Conservation (phyloP, 2,329 filamentous ascomycete species). For the Emericellopsis cladophorae region DNA sequence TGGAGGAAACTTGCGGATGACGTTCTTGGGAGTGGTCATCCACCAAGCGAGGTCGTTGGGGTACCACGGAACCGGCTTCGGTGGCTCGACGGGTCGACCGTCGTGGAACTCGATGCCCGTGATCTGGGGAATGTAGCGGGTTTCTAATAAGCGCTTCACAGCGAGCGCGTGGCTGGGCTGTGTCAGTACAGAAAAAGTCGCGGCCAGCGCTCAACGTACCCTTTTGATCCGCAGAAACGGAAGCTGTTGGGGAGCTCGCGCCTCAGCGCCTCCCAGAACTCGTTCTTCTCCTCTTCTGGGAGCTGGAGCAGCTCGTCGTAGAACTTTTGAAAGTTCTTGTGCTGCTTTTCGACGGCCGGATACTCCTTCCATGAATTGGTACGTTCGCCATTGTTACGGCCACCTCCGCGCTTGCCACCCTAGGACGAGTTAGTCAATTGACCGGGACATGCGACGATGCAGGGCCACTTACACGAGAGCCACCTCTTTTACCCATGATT, state of each 20-base stretch:
- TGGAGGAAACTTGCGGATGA: slow-evolving; percentile 83
- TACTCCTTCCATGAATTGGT: slow-evolving; percentile 19
- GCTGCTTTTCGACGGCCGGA: slow-evolving; percentile 51
- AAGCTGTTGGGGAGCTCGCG: slow-evolving; percentile 93
- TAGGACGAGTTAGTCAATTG: too few species aligned
- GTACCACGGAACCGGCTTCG: slow-evolving; percentile 78
- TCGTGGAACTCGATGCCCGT: slow-evolving; percentile 72
- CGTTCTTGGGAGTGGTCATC: slow-evolving; percentile 96
- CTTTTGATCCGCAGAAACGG: slow-evolving; percentile 90
- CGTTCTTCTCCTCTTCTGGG: slow-evolving; percentile 61
- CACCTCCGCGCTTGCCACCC: slow-evolving; percentile 10
- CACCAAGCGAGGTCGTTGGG: slow-evolving; percentile 91
- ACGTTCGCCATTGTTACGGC: slow-evolving; percentile 6
- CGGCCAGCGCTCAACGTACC: slow-evolving; percentile 32
- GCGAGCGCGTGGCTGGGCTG: slow-evolving; percentile 72
- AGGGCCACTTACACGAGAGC: slow-evolving; percentile 7
- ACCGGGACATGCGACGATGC: slow-evolving; percentile 4
- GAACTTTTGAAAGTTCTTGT: slow-evolving; percentile 75
- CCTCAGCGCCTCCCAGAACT: slow-evolving; percentile 75
- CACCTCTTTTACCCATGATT: slow-evolving; percentile 9
- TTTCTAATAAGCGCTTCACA: slow-evolving; percentile 78
- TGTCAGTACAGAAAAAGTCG: not conserved
- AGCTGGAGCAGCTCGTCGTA: slow-evolving; percentile 72
- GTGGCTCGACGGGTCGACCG: slow-evolving; percentile 69
- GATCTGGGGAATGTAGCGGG: slow-evolving; percentile 84